Conservation (phyloP, 2,329 filamentous ascomycete genomes). For the Paraconiothyrium sp. region DNA sequence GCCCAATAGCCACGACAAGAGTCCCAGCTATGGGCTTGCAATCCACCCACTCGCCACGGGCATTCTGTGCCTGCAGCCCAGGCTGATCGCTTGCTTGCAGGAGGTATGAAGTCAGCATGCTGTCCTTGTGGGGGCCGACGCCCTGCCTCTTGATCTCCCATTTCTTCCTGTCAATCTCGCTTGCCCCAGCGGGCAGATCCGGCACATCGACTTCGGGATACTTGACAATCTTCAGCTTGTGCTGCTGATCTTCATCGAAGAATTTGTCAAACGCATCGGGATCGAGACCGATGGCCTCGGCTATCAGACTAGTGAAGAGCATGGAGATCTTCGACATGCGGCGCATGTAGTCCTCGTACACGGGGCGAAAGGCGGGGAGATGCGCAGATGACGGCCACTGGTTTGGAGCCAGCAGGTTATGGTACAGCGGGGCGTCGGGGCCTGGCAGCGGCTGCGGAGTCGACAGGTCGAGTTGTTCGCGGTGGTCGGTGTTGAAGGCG, state of each 20-base stretch:
- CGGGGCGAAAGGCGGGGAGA: conserved; percentile 73
- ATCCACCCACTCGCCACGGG: conserved; percentile 81
- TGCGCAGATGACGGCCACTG: conserved; percentile 77
- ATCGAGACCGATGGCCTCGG: conserved; percentile 81
- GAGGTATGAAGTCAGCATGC: conserved; percentile 83
- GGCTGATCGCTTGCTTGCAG: conserved; percentile 80
- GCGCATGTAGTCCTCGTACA: conserved; percentile 78
- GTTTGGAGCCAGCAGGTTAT: conserved; percentile 78
- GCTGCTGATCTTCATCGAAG: conserved; percentile 76
- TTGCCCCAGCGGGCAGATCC: conserved; percentile 38
- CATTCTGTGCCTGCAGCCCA: conserved; percentile 85
- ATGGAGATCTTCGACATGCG: conserved; percentile 78
- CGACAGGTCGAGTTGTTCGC: conserved; percentile 87
- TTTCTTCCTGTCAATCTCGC: conserved; percentile 50
- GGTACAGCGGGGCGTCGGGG: conserved; percentile 71
- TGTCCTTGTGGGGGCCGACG: conserved; percentile 84
- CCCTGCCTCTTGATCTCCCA: conserved; percentile 67
- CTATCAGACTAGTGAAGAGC: conserved; percentile 80
- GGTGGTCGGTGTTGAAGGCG: conserved; percentile 77
- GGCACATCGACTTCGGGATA: conserved; percentile 72
- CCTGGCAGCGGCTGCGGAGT: conserved; percentile 76
- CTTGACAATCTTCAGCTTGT: conserved; percentile 90
- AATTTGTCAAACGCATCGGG: conserved; percentile 77
- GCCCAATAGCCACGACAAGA: conserved; percentile 86
- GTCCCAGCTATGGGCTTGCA: conserved; percentile 79